Evolutionary conservation across 768 basidiomycete species (phyloP).

Genomic region (Pulveroboletus ravenelii): DNA sequence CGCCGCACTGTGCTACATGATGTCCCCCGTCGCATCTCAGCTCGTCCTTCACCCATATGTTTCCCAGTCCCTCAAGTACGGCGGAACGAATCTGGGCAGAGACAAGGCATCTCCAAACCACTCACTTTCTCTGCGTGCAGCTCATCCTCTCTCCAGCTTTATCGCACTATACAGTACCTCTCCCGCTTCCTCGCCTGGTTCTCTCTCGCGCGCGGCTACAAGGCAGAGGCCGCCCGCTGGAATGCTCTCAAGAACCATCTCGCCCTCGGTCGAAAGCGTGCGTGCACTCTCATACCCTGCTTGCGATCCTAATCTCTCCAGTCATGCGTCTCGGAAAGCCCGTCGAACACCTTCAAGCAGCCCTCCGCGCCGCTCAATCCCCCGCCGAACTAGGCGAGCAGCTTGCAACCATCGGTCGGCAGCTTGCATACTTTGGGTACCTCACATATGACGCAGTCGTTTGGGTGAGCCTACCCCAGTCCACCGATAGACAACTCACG

Average conservation of each 20-base stretch:
- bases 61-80: constrained; percentile 70
- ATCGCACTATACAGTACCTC: constrained; percentile 88
- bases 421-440: constrained; percentile 87
- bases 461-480: constrained; percentile 57
- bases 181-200: constrained; percentile 87
- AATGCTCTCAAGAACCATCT: constrained; percentile 83
- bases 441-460: constrained; percentile 75
- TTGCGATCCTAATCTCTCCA: constrained; percentile 29
- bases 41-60: constrained; percentile 82
- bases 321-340: constrained; percentile 94
- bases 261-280: constrained; percentile 81
- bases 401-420: constrained; percentile 73
- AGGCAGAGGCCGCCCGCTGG: constrained; percentile 70
- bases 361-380: constrained; percentile 62
- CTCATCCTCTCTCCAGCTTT: constrained; percentile 50
- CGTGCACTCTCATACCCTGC: not conserved
- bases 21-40: constrained; percentile 56
- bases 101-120: constrained; percentile 65
- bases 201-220: constrained; percentile 62
- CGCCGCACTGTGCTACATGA: constrained; percentile 8
- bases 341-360: constrained; percentile 88
- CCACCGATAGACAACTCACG: not conserved
- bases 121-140: not conserved
- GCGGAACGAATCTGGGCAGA: constrained; percentile 77
- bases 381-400: constrained; percentile 61